Percentiles rank a stretch among this genome's conserved stretches.
These are phyloP conservation scores for Nitzschia sp. DNA, from an alignment of 108 stramenopile species.

Conservation along the genomic window DNA sequence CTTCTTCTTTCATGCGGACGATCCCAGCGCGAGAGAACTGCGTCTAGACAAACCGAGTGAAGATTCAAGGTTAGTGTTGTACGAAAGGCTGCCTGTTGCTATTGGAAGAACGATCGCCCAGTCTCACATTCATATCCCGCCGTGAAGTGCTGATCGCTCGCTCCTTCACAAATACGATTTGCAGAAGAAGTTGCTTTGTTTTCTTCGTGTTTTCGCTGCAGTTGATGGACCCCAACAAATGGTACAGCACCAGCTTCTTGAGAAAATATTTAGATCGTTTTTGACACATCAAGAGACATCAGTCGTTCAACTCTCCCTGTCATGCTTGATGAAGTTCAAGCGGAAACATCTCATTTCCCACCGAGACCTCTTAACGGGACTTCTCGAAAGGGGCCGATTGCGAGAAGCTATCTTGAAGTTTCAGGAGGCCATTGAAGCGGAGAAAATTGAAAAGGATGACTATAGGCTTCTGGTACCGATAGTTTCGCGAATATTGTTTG, in stretches of 20 bases:
- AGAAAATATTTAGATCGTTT: constrained; percentile 55
- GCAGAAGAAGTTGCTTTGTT: constrained; percentile 56
- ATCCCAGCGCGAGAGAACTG: constrained; percentile 73
- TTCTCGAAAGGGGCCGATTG: constrained; percentile 67
- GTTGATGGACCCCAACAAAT: constrained; percentile 84
- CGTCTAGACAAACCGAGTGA: constrained; percentile 37
- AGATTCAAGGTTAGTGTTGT: too few species aligned
- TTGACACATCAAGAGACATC: constrained; percentile 65
- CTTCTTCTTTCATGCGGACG: constrained; percentile 65
- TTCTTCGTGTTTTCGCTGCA: constrained; percentile 75
- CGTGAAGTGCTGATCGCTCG: background rate
- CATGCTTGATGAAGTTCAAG: constrained; percentile 69
- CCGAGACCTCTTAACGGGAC: constrained; percentile 41
- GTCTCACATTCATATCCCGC: background rate
- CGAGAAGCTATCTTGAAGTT: constrained; percentile 73
- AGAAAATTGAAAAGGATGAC: constrained; percentile 56
- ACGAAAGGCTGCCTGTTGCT: too few species aligned
- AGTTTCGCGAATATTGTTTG: constrained; percentile 76
- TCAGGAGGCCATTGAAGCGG: constrained; percentile 45
- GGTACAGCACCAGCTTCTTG: constrained; percentile 57
- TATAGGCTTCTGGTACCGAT: constrained; percentile 57
- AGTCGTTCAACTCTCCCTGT: constrained; percentile 62
- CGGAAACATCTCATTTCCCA: constrained; percentile 61
- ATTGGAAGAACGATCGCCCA: too few species aligned
- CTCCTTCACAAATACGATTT: constrained; percentile 14